These are phyloP conservation scores for Cryptococcus sp. DNA, from an alignment of 1,284 basidiomycete species.

Conservation along the genomic window DNA sequence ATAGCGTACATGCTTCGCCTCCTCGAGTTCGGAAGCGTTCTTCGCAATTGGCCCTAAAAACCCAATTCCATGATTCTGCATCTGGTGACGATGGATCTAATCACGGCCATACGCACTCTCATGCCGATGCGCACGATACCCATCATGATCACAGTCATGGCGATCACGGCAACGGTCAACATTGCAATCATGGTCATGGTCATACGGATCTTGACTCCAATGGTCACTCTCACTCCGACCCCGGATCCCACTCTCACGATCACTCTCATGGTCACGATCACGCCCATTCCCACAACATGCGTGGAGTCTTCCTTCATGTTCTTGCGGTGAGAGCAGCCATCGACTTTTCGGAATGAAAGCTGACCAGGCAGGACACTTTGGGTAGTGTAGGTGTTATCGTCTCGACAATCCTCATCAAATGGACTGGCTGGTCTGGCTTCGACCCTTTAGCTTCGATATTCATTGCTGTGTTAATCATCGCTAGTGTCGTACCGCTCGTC, in stretches of 20 bases:
- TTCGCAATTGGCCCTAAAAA: background rate
- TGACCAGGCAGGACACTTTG: slow-evolving; percentile 20
- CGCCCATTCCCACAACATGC: slow-evolving; percentile 96
- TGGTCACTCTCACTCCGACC: slow-evolving; percentile 34
- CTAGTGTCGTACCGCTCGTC: slow-evolving; percentile 90
- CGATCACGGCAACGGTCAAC: slow-evolving; percentile 17
- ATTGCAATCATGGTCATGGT: slow-evolving; percentile 49
- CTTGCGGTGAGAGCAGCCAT: slow-evolving; percentile 24
- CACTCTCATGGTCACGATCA: slow-evolving; percentile 31
- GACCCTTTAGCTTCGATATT: slow-evolving; percentile 97
- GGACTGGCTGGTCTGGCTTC: slow-evolving; percentile 99
- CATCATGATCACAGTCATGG: slow-evolving; percentile 23
- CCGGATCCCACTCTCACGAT: slow-evolving; percentile 57
- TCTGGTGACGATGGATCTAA: slow-evolving; percentile 42
- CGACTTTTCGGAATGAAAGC: background rate
- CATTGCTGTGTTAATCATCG: slow-evolving; percentile 92
- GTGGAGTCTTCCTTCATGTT: slow-evolving; percentile 81
- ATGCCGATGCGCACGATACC: slow-evolving; percentile 20
- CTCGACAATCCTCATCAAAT: slow-evolving; percentile 90
- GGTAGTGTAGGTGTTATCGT: slow-evolving; percentile 87
- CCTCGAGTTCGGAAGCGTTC: background rate
- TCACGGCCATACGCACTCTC: background rate
- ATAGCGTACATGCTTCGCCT: background rate
- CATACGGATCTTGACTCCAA: slow-evolving; percentile 49
- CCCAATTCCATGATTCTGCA: background rate